Evolutionary conservation across 495 filamentous ascomycete genomes (phyloP).

Genomic region (Lasiosphaeriaceae sp.): DNA sequence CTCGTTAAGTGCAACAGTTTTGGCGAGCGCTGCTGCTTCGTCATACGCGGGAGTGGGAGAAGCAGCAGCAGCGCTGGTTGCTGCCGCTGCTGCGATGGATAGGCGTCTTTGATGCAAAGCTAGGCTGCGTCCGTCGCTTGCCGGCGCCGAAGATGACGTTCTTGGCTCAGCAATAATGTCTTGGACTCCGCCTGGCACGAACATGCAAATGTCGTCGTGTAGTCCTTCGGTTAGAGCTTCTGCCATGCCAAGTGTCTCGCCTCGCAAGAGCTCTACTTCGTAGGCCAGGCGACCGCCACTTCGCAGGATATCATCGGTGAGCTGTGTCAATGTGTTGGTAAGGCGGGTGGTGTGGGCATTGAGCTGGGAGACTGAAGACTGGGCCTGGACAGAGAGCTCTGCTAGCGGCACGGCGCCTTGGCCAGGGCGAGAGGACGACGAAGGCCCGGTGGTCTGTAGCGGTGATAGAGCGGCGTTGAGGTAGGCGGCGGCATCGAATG

Average conservation of each 20-base stretch:
- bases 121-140: background rate
- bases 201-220: conserved; percentile 63
- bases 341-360: conserved; percentile 82
- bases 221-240: conserved; percentile 72
- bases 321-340: conserved; percentile 74
- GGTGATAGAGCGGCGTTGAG: conserved; percentile 72
- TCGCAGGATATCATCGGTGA: conserved; percentile 92
- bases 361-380: conserved; percentile 78
- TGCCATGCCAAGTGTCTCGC: conserved; percentile 72
- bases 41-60: conserved; percentile 8
- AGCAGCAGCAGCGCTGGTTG: conserved; percentile 9
- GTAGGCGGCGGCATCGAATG: conserved; percentile 78
- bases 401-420: conserved; percentile 60
- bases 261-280: conserved; percentile 88
- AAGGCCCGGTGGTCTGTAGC: conserved; percentile 41
- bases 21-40: conserved; percentile 7
- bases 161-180: conserved; percentile 15
- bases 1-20: conserved; percentile 35
- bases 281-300: conserved; percentile 84
- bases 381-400: conserved; percentile 75
- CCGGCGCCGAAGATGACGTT: background rate
- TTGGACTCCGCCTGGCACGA: conserved; percentile 54
- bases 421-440: conserved; percentile 8
- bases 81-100: conserved; percentile 15
- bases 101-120: conserved; percentile 24